Conservation (phyloP, 306 rosid genomes). For the Corylus americana region DNA sequence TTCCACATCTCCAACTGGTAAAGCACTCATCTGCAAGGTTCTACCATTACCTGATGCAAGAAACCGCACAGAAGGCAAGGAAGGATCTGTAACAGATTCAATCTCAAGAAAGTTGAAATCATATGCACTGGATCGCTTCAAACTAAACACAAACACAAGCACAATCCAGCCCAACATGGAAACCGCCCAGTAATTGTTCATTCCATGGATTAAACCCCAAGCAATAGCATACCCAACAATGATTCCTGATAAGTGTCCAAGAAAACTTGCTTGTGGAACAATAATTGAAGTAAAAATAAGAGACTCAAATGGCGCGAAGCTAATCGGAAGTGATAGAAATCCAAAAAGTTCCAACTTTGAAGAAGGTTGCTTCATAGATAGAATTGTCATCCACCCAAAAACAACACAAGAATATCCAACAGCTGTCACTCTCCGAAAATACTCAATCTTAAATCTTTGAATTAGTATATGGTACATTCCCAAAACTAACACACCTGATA, state of each 20-base stretch:
- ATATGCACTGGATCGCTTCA: conserved; percentile 74
- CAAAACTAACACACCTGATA: conserved; percentile 75
- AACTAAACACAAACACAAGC: conserved; percentile 65
- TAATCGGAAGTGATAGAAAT: conserved; percentile 89
- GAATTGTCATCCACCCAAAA: conserved; percentile 99
- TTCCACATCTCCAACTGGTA: conserved; percentile 72
- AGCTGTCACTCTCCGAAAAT: conserved; percentile 84
- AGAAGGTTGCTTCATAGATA: conserved; percentile 89
- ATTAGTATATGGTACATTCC: conserved; percentile 80
- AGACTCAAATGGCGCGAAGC: conserved; percentile 96
- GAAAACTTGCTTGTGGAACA: conserved; percentile 96
- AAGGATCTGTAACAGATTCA: conserved; percentile 82
- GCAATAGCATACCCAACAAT: conserved; percentile 93
- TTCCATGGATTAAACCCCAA: conserved; percentile 95
- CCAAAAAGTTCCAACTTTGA: conserved; percentile 91
- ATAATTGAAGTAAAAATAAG: conserved; percentile 90
- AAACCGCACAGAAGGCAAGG: conserved; percentile 78
- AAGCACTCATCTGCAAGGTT: conserved; percentile 75
- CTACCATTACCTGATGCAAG: conserved; percentile 70
- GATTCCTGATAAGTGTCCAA: conserved; percentile 93
- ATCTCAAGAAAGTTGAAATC: conserved; percentile 81
- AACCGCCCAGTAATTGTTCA: conserved; percentile 87
- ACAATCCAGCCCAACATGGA: conserved; percentile 81
- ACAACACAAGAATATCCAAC: conserved; percentile 99
- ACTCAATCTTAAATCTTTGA: conserved; percentile 82